phyloP scores from a whole-genome alignment of 78 protist genomes.

The Chrysochromulina tobinii region DNA sequence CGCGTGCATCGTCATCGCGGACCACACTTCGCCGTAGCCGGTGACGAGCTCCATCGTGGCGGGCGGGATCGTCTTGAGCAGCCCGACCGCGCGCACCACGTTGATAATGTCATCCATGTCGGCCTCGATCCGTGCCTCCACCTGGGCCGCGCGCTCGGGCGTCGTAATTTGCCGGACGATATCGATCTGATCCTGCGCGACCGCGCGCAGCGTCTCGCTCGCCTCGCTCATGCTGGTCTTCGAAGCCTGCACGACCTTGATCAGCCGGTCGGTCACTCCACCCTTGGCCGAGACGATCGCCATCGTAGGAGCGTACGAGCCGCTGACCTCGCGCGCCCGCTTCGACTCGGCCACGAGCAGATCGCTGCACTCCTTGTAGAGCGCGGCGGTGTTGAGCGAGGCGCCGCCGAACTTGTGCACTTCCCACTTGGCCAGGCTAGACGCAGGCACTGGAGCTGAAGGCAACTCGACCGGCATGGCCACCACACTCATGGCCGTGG shows the following conservation, averaged over 20 bases:
- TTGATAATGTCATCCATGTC: not conserved
- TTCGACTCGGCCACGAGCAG: conserved; percentile 11
- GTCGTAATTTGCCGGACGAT: not conserved
- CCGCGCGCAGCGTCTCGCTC: not conserved
- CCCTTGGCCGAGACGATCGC: conserved; percentile 41
- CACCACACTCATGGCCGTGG: no score
- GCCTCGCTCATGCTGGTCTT: not conserved
- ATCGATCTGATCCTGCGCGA: not conserved
- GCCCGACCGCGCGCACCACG: not conserved
- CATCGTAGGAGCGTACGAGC: not conserved
- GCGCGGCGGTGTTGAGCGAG: conserved; percentile 35
- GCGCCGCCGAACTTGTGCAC: conserved; percentile 57
- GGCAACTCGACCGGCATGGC: no score
- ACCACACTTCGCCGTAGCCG: conserved; percentile 45
- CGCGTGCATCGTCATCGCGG: conserved; percentile 31
- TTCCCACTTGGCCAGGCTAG: not conserved
- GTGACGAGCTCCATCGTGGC: conserved; percentile 26
- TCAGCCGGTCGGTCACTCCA: conserved; percentile 46
- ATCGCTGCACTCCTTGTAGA: conserved; percentile 19
- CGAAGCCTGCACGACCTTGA: conserved; percentile 8
- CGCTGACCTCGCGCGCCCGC: not conserved
- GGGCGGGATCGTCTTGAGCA: not conserved
- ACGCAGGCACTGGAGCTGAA: no score
- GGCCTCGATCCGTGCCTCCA: not conserved
- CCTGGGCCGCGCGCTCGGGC: not conserved